A percentile compares a stretch with the other conserved stretches of the same genome.
These are phyloP conservation scores for Neopestalotiopsis sp. DNA, from an alignment of 2,329 filamentous ascomycete genomes.

Conservation along the genomic window DNA sequence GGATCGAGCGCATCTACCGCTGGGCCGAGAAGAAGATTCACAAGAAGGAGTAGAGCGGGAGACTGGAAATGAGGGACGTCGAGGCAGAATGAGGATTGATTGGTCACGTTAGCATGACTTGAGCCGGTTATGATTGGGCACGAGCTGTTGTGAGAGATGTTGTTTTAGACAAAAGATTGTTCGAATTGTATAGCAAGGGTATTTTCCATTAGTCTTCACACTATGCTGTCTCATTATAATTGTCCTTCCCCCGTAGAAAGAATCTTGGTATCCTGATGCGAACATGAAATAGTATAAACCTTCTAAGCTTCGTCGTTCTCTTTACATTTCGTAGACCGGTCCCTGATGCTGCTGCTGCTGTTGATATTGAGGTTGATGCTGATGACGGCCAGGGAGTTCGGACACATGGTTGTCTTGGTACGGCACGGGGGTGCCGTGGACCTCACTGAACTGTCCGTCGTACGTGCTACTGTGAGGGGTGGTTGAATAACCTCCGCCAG, in stretches of 20 bases:
- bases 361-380: background rate
- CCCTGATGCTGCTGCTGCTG: background rate
- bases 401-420: background rate
- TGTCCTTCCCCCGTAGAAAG: no score
- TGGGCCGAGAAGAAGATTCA: background rate
- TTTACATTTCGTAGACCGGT: background rate
- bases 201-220: no score
- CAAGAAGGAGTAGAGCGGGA: background rate
- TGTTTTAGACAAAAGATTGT: no score
- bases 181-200: no score
- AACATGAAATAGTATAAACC: background rate
- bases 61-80: no score
- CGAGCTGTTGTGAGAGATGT: no score
- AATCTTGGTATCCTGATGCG: background rate
- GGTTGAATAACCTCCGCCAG: background rate
- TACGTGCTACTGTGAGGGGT: background rate
- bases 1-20: background rate
- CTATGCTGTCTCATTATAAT: no score
- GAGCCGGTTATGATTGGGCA: no score
- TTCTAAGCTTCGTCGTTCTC: background rate
- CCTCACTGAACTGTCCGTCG: background rate
- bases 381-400: background rate
- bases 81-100: no score
- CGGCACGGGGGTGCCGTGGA: background rate
- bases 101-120: no score